Percentiles rank a stretch among this genome's conserved stretches.
Conservation (phyloP, 495 filamentous ascomycete species). For the Lophium mytilinum region DNA sequence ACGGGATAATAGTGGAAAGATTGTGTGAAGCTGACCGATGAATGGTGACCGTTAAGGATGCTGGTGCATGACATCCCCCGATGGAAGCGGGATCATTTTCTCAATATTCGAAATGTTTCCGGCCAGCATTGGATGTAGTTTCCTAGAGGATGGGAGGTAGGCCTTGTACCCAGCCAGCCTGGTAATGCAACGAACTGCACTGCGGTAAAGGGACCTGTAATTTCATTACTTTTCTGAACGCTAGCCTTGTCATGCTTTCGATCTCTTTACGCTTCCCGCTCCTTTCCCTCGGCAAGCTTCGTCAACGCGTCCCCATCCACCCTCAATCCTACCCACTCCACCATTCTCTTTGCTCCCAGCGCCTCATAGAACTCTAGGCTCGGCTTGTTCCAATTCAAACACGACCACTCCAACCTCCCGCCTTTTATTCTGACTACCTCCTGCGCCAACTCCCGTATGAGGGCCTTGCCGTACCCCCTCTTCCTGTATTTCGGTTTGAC, state of each 20-base stretch:
- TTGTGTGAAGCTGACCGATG: too few relatives aligned
- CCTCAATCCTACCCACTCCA: conserved; percentile 88
- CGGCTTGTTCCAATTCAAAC: conserved; percentile 85
- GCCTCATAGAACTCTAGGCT: conserved; percentile 79
- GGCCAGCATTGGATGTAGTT: too few relatives aligned
- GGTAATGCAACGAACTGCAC: too few relatives aligned
- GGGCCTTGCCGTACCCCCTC: conserved; percentile 66
- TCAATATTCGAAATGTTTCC: too few relatives aligned
- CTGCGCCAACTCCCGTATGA: conserved; percentile 69
- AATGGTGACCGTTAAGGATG: too few relatives aligned
- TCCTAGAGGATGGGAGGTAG: too few relatives aligned
- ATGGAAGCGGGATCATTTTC: too few relatives aligned
- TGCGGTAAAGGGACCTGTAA: too few relatives aligned
- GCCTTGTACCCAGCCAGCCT: too few relatives aligned
- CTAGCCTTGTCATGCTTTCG: not conserved
- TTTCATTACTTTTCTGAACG: too few relatives aligned
- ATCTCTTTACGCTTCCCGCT: not conserved
- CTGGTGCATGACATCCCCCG: too few relatives aligned
- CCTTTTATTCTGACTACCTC: conserved; percentile 66
- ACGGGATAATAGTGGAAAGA: too few relatives aligned
- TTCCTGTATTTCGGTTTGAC: conserved; percentile 63
- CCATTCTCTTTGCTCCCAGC: conserved; percentile 72
- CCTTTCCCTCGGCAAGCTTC: conserved; percentile 11
- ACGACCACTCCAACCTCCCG: conserved; percentile 81
- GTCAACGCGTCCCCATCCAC: conserved; percentile 64